Conservation (phyloP, 106 monocot genomes). For the Dioscorea dumetorum region DNA sequence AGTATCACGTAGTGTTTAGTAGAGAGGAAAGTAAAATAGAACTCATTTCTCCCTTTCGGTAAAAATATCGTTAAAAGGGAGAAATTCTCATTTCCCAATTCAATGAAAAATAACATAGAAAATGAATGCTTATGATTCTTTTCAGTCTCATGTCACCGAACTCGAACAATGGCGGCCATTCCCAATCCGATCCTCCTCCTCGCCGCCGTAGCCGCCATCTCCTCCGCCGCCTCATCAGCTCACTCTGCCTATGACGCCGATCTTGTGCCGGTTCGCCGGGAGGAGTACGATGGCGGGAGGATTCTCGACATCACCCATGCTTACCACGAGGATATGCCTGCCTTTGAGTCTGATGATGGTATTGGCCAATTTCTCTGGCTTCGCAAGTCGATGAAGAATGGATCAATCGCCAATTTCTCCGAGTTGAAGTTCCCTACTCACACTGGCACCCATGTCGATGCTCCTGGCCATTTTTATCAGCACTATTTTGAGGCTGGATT, state of each 20-base stretch:
- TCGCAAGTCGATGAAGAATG: slow-evolving; percentile 64
- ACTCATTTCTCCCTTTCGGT: no score
- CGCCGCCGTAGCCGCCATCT: not conserved
- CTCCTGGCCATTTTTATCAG: slow-evolving; percentile 85
- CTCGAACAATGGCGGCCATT: not conserved
- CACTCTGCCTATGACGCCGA: slow-evolving; percentile 20
- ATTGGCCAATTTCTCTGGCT: slow-evolving; percentile 76
- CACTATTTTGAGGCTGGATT: slow-evolving; percentile 90
- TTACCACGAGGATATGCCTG: slow-evolving; percentile 72
- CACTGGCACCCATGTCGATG: slow-evolving; percentile 91
- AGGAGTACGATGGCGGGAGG: slow-evolving; percentile 65
- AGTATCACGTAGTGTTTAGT: no score
- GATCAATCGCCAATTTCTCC: slow-evolving; percentile 57
- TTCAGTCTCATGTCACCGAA: not conserved
- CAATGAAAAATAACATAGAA: no score
- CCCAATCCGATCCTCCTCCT: not conserved
- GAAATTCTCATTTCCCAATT: no score
- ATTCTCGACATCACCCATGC: slow-evolving; percentile 86
- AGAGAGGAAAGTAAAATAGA: no score
- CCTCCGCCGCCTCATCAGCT: slow-evolving; percentile 25
- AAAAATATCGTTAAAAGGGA: no score
- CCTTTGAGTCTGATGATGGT: slow-evolving; percentile 38
- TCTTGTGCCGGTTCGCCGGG: slow-evolving; percentile 29
- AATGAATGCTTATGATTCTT: no score
- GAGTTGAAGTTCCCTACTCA: slow-evolving; percentile 62